A percentile compares a stretch with the other conserved stretches of the same genome.
These are phyloP conservation scores for Dipteronia sinensis DNA, from an alignment of 345 rosid genomes.

Conservation along the genomic window DNA sequence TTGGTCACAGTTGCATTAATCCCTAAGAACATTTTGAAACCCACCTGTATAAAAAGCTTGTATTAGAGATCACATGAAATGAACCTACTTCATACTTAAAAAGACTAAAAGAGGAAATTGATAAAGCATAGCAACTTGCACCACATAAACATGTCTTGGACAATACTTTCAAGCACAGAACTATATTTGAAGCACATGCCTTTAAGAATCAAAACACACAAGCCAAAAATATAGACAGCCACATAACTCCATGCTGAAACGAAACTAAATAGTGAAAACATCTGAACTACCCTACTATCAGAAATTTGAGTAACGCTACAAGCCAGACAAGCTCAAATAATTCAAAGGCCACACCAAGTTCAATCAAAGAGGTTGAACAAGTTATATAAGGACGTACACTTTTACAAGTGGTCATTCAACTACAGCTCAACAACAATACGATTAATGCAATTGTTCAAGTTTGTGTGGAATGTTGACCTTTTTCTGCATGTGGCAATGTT, in stretches of 20 bases:
- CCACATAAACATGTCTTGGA: neutral
- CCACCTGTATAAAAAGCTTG: constrained; percentile 51
- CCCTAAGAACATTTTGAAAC: constrained; percentile 96
- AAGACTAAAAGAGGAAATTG: neutral
- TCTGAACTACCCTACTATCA: no score
- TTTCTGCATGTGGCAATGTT: neutral
- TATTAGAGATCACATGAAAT: constrained; percentile 7
- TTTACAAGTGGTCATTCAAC: neutral
- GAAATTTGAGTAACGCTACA: no score
- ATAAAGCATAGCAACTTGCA: neutral
- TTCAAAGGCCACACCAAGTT: no score
- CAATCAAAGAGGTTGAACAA: neutral
- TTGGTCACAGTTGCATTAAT: constrained; percentile 79
- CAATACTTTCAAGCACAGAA: neutral
- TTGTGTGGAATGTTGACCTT: neutral
- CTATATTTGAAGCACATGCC: no score
- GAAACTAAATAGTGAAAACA: neutral
- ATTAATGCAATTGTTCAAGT: neutral
- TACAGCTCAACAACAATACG: neutral
- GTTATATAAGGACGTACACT: neutral
- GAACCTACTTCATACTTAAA: neutral
- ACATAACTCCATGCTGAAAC: neutral
- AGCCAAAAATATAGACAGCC: neutral
- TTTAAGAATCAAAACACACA: neutral
- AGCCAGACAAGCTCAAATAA: no score